Base-by-base conservation (phyloP, 768 basidiomycete genomes). In the Termitomyces titanicus region DNA sequence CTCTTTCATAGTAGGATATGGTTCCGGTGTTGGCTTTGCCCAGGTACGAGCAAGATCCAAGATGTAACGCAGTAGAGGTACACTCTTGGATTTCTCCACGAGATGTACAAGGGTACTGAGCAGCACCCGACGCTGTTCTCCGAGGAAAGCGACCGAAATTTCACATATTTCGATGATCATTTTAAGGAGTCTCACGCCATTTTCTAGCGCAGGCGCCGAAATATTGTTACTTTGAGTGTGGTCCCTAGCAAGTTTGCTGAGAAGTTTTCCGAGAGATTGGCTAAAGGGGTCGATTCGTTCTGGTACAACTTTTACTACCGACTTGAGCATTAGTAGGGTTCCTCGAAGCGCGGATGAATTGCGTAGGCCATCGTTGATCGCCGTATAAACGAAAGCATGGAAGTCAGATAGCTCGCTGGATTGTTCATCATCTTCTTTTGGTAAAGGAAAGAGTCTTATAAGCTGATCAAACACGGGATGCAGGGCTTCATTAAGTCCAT, bases 1-100 rank as follows among this genome's bases (percentile, higher is more conserved):
- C 73, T 99, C 97, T 70, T 97, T 98, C 82, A 91, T 87, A 0
- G 90, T 90, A 7, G 95, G 95, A 66, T 89, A 90, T 1, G 86
- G 78, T 54, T 97, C 93, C 50, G 88, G 88, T 63, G 83, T 84
- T 40, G 86, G 83, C 61, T 96, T 74, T n/a, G 92, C 88, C 95
- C 96, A 98, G 24, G 88, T 86, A 46, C 88, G 81, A 47, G 90
- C 82, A 53, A 98, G 81, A 53, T 94, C 89, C 20, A 99, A 79
- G 58, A 97, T 81, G 65, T 89, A 92, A 13, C 82, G 84, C 66
- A 93, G 95, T 3, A 99, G 80, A 13, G 80, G 69, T 3, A 76
- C 61, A 62, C 86, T 94, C 66, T 89, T 88, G 9, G 94, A 95
- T 71, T 96, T 94, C 64, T 97, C 95, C 40, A 93, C 85, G 37